Base-by-base conservation (phyloP, 441 rosid species). In the Kokia cookei region DNA sequence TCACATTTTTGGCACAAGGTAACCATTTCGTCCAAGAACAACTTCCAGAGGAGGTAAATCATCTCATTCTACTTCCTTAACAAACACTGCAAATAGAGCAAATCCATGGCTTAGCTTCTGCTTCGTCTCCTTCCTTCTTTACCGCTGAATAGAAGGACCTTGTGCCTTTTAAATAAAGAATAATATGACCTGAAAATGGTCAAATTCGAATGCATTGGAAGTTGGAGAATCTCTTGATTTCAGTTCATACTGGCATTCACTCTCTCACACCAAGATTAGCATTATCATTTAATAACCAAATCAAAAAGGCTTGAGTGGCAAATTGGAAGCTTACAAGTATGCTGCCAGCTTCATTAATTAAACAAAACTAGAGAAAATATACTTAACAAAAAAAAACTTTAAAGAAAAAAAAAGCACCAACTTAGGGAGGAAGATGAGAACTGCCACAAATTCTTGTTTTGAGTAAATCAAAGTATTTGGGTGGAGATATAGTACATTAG, bases 21-120 rank as follows among this genome's bases (percentile, higher is more conserved):
- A 77, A 64, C 10, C 91, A 87, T 84, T 89, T 87, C 76, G 80
- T 84, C 54, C 94, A 86, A 57, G 94, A 89, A 67, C 91, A 89
- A 60, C 77, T 66, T 11, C 88, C 93, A 10, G 88, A 84, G 27
- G 75, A 82, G 68, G 87, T 85, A 61, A 85, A 87, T 80, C 79
- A 82, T 62, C 84, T 81, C 47, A 47, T 89, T 85, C 22, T 37
- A 60, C 69, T 89, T 86, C 87, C 90, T 89, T 15, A 53, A 64
- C 63, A 72, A 83, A 65, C 79, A 79, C 45, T 15, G 22, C 53
- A 4, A 59, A 15, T 58, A 26, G 37, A 50, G 7, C 14, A 51
- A 32, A 35, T 51, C 27, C 26, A n/a, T 32, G 27, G 32, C 47
- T 45, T 51, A 51, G 59, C 60, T 51, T 42, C 45, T 42, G 45